These are phyloP conservation scores for Plectosphaerella sp. DNA, from an alignment of 2,329 filamentous ascomycete genomes.

Conservation along the genomic window DNA sequence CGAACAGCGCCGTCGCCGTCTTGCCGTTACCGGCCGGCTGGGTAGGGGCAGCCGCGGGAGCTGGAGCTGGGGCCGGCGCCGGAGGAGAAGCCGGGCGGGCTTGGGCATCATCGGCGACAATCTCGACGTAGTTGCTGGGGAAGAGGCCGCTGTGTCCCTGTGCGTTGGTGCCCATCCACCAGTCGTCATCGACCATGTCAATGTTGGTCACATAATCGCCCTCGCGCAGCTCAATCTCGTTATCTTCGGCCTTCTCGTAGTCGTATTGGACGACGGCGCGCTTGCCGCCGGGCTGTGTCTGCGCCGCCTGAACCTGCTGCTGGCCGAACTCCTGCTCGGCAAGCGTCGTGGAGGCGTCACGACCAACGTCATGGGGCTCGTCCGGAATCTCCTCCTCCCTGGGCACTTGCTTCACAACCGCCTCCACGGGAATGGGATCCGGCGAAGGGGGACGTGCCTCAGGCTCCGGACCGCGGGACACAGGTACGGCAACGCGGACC, in stretches of 20 bases:
- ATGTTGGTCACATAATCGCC: constrained; percentile 87
- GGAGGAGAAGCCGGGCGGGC: constrained; percentile 22
- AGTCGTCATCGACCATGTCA: constrained; percentile 96
- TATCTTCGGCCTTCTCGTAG: constrained; percentile 96
- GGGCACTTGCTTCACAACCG: constrained; percentile 58
- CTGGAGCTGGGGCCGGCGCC: constrained; percentile 19
- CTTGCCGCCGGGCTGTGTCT: constrained; percentile 46
- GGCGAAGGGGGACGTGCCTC: constrained; percentile 41
- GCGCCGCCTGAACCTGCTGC: constrained; percentile 27
- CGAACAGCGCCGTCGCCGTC: constrained; percentile 82
- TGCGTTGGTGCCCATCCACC: constrained; percentile 95
- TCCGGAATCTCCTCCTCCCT: constrained; percentile 60
- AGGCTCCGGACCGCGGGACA: constrained; percentile 57
- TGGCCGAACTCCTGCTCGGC: constrained; percentile 40
- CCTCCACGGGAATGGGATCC: constrained; percentile 56
- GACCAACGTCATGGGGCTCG: constrained; percentile 52
- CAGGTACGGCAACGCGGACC: constrained; percentile 80
- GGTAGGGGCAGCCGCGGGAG: constrained; percentile 28
- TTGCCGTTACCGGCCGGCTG: constrained; percentile 36
- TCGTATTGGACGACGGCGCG: constrained; percentile 85
- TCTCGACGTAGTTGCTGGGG: constrained; percentile 94
- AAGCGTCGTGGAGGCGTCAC: constrained; percentile 54
- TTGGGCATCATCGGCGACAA: constrained; percentile 58
- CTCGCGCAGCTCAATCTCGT: constrained; percentile 87
- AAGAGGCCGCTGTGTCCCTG: constrained; percentile 85